phyloP scores from a whole-genome alignment of 768 basidiomycete species.

The Hydnum rufescens region DNA sequence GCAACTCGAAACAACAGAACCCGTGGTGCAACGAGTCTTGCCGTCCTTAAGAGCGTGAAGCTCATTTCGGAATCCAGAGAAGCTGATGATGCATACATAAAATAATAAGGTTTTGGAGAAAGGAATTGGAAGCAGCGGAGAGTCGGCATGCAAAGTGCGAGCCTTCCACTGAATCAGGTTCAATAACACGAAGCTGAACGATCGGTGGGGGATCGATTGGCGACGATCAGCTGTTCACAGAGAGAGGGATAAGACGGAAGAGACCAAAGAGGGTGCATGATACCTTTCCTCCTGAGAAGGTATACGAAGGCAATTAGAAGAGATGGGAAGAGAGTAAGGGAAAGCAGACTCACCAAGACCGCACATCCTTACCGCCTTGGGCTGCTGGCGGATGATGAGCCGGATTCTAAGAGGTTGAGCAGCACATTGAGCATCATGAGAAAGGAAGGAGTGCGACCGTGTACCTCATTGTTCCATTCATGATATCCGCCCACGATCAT shows the following conservation, averaged over 20 bases:
- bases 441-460: too few relatives aligned
- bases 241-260: background rate
- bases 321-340: background rate
- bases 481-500: too few relatives aligned
- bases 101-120: slow-evolving; percentile 87
- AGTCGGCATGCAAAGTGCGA: slow-evolving; percentile 7
- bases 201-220: slow-evolving; percentile 91
- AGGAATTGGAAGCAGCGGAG: slow-evolving; percentile 15
- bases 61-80: slow-evolving; percentile 80
- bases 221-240: slow-evolving; percentile 54
- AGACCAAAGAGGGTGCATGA: background rate
- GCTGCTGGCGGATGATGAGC: too few relatives aligned
- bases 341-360: too few relatives aligned
- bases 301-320: background rate
- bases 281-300: too few relatives aligned
- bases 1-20: slow-evolving; percentile 71
- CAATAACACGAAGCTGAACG: slow-evolving; percentile 78
- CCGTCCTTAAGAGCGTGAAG: slow-evolving; percentile 84
- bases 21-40: slow-evolving; percentile 78
- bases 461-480: too few relatives aligned
- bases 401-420: background rate
- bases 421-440: background rate
- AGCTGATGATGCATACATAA: slow-evolving; percentile 83
- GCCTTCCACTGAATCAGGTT: slow-evolving; percentile 18
- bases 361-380: too few relatives aligned